These are phyloP conservation scores for Aristolochia fimbriata DNA, from an alignment of 164 flowering plant species.

Conservation along the genomic window DNA sequence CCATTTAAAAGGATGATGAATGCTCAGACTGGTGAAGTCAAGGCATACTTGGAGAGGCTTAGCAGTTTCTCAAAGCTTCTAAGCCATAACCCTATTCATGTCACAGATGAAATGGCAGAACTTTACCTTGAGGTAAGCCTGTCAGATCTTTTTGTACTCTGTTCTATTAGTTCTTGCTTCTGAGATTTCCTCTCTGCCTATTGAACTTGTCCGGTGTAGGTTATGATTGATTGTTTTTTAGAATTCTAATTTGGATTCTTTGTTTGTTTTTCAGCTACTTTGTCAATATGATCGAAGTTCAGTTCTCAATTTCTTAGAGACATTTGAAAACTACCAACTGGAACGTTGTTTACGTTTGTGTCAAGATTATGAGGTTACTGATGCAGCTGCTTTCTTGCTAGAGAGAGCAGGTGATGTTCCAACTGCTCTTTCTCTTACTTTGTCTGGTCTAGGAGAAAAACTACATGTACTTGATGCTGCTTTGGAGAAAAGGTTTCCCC, in stretches of 20 bases:
- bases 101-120: slow-evolving; percentile 79
- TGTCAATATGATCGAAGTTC: slow-evolving; percentile 74
- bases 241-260: slow-evolving; percentile 3
- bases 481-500: slow-evolving; percentile 26
- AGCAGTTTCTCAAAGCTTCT: slow-evolving; percentile 57
- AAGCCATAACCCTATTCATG: slow-evolving; percentile 43
- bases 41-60: slow-evolving; percentile 48
- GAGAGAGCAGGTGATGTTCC: slow-evolving; percentile 98
- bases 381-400: slow-evolving; percentile 88
- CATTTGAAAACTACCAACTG: slow-evolving; percentile 85
- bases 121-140: slow-evolving; percentile 75
- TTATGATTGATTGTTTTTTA: neutral
- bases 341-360: slow-evolving; percentile 87
- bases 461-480: slow-evolving; percentile 45
- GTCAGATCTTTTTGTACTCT: too few species aligned
- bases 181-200: too few species aligned
- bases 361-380: slow-evolving; percentile 72
- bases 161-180: too few species aligned
- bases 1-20: slow-evolving; percentile 20
- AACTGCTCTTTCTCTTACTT: slow-evolving; percentile 71
- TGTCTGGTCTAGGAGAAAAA: slow-evolving; percentile 60
- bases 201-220: neutral
- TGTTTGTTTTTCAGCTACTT: slow-evolving; percentile 57
- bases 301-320: slow-evolving; percentile 84
- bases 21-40: slow-evolving; percentile 29